These are phyloP conservation scores for Nicotiana knightiana DNA, from an alignment of 257 asterid genomes.

Conservation along the genomic window DNA sequence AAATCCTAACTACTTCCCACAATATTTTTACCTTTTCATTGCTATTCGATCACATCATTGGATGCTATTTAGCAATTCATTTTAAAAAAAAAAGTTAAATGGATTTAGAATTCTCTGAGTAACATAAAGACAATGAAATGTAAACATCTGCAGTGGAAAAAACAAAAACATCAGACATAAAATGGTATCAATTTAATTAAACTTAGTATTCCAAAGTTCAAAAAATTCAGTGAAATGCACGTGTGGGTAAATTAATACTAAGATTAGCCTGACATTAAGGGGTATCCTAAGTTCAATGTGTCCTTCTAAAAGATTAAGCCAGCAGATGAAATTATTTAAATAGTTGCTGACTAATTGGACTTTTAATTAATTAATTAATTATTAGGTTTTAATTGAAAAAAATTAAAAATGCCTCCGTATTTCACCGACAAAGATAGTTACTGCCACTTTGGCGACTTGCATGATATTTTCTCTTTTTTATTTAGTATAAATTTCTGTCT, in stretches of 20 bases:
- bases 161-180: not conserved
- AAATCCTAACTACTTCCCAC: not conserved
- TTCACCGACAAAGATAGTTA: conserved; percentile 5
- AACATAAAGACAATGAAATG: not conserved
- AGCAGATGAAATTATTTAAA: not conserved
- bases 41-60: not conserved
- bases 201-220: conserved; percentile 23
- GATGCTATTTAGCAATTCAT: not conserved
- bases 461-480: not conserved
- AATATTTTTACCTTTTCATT: too few species aligned
- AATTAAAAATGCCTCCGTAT: not conserved
- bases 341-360: not conserved
- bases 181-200: conserved; percentile 10
- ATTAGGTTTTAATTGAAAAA: not conserved
- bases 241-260: conserved; percentile 25
- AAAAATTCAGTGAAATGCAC: conserved; percentile 32
- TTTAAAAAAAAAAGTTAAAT: not conserved
- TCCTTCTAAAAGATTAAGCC: not conserved
- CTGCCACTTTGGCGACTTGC: not conserved
- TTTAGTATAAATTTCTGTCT: not conserved
- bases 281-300: conserved; percentile 35
- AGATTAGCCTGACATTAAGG: conserved; percentile 13
- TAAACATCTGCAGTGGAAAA: not conserved
- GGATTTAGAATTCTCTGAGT: not conserved
- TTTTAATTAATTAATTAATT: not conserved